Base-by-base conservation (phyloP, 1,284 basidiomycete genomes). In the Phellinidium pouzarii region DNA sequence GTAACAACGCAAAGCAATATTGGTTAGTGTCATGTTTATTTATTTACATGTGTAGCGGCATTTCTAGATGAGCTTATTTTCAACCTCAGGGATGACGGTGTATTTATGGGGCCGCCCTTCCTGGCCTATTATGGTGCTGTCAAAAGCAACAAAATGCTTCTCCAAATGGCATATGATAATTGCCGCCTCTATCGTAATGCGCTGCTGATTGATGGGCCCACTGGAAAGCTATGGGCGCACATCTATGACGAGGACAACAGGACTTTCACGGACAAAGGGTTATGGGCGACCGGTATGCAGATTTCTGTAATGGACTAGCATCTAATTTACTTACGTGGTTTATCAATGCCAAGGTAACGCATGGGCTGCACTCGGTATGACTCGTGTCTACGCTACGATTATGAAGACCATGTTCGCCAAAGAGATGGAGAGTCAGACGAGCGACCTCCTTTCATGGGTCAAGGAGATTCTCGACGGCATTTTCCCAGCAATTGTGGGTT, bases 61-160 rank as follows among this genome's bases (percentile, higher is more conserved):
- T 37, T 19, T 43, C 25, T 43, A 23, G 23, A 45, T 23, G 23
- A 34, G 23, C 22, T 29, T 34, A 25, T 26, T 50, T 42, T 27
- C 57, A 26, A 50, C 34, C 56, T 17, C 65, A 81, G 79, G 80
- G 71, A 77, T 20, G 80, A 83, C 61, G 72, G 66, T 57, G 67
- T 80, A 0, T 82, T 76, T 62, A 83, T 84, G 80, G 79, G 75
- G 3, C 78, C 78, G 4, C 80, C 81, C 0, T 81, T 80, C 64
- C 64, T 82, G 3, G 79, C 79, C 0, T 79, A 76, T 57, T 72
- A 77, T 52, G 80, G 75, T 9, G 72, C 71, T 0, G 69, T 73
- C 41, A 71, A 68, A 1, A 51, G 63, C 17, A 71, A 78, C 59
- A 55, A 62, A 27, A 66, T 65, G 0, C 64, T 81, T 2, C 63